Base-by-base conservation (phyloP, 345 rosid species). In the Gossypium turneri region DNA sequence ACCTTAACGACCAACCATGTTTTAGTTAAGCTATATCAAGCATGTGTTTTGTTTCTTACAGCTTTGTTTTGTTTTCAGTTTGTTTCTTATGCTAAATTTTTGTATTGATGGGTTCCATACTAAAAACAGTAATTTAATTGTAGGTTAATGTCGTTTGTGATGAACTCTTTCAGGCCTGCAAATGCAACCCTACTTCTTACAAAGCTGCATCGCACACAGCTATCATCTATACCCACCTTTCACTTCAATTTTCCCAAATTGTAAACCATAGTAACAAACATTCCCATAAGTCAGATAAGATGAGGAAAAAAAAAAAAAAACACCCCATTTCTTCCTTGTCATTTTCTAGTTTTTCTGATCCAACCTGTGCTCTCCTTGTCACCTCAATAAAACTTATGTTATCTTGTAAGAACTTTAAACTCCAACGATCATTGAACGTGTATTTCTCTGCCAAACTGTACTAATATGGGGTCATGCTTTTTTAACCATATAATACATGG, bases 91-190 rank as follows among this genome's bases (percentile, higher is more conserved):
- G 41, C 41, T 34, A 34, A 34, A 34, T 34, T 34, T 34, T 34
- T 34, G 41, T 34, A 34, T 34, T 34, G 41, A 34, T 34, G 41
- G 41, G 41, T 34, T 34, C 7, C 41, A 5, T 4, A 5, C 7
- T 34, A 34, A 34, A 34, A 34, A 34, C 41, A 34, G 7, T 34
- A 5, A 34, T 34, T 20, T 57, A 10, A 57, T 57, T 29, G 60
- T 69, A 7, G 45, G 47, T 25, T 69, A 51, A 29, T 34, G 73
- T 70, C 73, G 73, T 53, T 70, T 70, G 10, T 52, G 73, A n/a
- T 52, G 27, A 57, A 70, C 2, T 70, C 12, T 10, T 11, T 51
- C 7, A n/a, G 29, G 73, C 73, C 60, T 70, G 73, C 47, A 69
- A 68, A 12, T 24, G 73, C 59, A 25, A 56, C 60, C 59, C 17